Evolutionary conservation across 2,329 filamentous ascomycete genomes (phyloP).

Genomic region (Verruconis gallopava): DNA sequence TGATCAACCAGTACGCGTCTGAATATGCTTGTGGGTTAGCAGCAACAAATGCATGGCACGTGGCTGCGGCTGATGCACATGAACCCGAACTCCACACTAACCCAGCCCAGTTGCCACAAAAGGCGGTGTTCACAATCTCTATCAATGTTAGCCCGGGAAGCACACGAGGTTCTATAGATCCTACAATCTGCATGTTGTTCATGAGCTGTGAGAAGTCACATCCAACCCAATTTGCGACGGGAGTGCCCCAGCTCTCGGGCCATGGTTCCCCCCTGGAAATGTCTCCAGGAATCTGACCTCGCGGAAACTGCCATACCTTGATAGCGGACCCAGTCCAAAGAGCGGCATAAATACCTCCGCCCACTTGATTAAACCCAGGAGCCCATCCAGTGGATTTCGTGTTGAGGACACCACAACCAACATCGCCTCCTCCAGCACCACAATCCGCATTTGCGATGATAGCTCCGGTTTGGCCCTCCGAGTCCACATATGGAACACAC

Average conservation of each 20-base stretch:
- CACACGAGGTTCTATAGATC: slow-evolving; percentile 7
- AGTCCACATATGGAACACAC: slow-evolving; percentile 17
- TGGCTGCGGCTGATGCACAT: slow-evolving; percentile 47
- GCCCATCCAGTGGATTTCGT: slow-evolving; percentile 15
- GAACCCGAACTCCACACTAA: slow-evolving; percentile 25
- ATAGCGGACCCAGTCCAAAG: slow-evolving; percentile 29
- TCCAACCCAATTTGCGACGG: slow-evolving; percentile 54
- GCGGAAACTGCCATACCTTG: slow-evolving; percentile 35
- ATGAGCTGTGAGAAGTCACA: slow-evolving; percentile 58
- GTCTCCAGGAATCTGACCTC: slow-evolving; percentile 28
- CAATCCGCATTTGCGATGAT: slow-evolving; percentile 22
- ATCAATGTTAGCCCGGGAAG: slow-evolving; percentile 4
- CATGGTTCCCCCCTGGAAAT: slow-evolving; percentile 26
- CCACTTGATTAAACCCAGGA: slow-evolving; percentile 26
- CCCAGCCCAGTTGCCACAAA: slow-evolving; percentile 45
- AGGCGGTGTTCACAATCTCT: slow-evolving; percentile 37
- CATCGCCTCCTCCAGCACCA: slow-evolving; percentile 21
- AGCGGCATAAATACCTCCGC: slow-evolving; percentile 31
- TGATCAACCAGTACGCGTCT: slow-evolving; percentile 64
- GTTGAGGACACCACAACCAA: slow-evolving; percentile 9
- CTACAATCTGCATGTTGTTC: slow-evolving; percentile 36
- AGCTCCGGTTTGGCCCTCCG: slow-evolving; percentile 20
- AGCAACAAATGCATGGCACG: slow-evolving; percentile 60
- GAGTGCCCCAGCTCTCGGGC: slow-evolving; percentile 54
- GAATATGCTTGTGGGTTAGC: slow-evolving; percentile 56